Evolutionary conservation across 768 basidiomycete species (phyloP).

Genomic region (Trametes cubensis): DNA sequence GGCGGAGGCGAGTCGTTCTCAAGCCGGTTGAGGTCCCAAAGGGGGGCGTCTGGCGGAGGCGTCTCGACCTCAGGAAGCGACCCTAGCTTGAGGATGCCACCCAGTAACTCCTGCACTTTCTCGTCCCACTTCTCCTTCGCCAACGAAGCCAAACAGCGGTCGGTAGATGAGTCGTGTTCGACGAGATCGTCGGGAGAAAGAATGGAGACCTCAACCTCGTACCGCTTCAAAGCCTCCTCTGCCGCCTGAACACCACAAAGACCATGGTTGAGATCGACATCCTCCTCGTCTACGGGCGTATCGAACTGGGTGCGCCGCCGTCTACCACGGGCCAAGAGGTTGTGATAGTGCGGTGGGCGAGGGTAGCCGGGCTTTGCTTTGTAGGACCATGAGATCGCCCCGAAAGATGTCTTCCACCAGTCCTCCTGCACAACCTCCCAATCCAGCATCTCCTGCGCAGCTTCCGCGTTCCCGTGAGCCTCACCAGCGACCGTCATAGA

Average conservation of each 20-base stretch:
- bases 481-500: constrained; percentile 2
- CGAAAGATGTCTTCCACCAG: constrained; percentile 28
- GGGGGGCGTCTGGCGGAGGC: constrained; percentile 18
- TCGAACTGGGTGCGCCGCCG: constrained; percentile 11
- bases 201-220: constrained; percentile 32
- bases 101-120: constrained; percentile 44
- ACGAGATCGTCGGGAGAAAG: constrained; percentile 10
- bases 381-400: constrained; percentile 24
- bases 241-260: constrained; percentile 31
- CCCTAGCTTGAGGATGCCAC: constrained; percentile 28
- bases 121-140: constrained; percentile 47
- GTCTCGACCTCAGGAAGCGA: constrained; percentile 22
- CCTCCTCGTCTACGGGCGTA: constrained; percentile 3
- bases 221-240: constrained; percentile 27
- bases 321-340: constrained; percentile 23
- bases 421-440: constrained; percentile 24
- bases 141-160: constrained; percentile 3
- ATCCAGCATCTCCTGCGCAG: constrained; percentile 9
- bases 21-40: constrained; percentile 28
- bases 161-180: background rate
- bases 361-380: constrained; percentile 21
- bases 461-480: background rate
- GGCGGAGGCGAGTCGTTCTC: constrained; percentile 22
- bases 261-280: constrained; percentile 26
- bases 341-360: constrained; percentile 28